A percentile compares a stretch with the other conserved stretches of the same genome.
Conservation (phyloP, 78 protist species). For the Acrasis kona region DNA sequence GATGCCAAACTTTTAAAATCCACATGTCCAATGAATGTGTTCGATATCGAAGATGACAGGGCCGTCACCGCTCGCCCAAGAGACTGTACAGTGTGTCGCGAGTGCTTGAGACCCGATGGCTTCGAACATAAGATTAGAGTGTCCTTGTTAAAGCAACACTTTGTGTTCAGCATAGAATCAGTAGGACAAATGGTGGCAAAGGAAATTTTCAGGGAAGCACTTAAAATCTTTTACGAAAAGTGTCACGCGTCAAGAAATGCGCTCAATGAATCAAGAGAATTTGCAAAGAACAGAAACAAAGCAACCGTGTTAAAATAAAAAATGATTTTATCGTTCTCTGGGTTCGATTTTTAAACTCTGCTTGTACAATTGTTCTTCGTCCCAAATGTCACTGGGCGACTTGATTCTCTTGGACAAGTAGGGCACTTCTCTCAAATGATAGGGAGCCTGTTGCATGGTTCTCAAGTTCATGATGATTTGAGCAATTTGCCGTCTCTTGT, state of each 20-base stretch:
- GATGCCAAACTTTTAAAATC: conserved; percentile 39
- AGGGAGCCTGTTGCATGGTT: background rate
- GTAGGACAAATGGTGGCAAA: background rate
- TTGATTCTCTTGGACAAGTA: background rate
- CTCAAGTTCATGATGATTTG: background rate
- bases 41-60: conserved; percentile 73
- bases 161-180: background rate
- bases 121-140: conserved; percentile 24
- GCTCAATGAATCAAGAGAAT: background rate
- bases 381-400: background rate
- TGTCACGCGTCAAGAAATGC: background rate
- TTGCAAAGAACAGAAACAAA: background rate
- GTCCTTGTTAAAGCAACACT: background rate
- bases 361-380: background rate
- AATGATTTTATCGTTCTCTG: background rate
- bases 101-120: conserved; percentile 53
- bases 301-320: background rate
- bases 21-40: conserved; percentile 68
- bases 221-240: background rate
- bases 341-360: background rate
- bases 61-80: conserved; percentile 24
- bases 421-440: background rate
- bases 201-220: background rate
- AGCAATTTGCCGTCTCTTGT: background rate
- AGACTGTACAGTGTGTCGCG: conserved; percentile 78